Conservation (phyloP, 495 filamentous ascomycete genomes). For the Mycothermus thermophilus region DNA sequence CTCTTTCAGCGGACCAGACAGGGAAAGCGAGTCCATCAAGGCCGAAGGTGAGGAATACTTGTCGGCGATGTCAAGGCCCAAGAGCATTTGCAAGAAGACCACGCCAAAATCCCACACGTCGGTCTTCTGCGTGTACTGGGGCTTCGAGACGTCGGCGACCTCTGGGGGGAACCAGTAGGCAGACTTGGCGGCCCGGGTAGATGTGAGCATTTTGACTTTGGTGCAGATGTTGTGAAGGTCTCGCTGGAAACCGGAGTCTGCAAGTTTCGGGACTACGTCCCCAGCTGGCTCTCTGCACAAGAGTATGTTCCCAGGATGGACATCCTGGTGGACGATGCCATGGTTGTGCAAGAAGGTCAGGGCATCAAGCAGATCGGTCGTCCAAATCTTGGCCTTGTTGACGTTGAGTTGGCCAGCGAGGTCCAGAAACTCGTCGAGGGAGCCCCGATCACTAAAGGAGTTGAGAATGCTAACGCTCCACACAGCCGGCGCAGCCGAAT, state of each 20-base stretch:
- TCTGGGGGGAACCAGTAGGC: slow-evolving; percentile 78
- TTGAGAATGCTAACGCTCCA: slow-evolving; percentile 79
- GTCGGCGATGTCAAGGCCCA: slow-evolving; percentile 61
- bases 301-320: slow-evolving; percentile 65
- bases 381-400: slow-evolving; percentile 67
- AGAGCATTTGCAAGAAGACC: slow-evolving; percentile 85
- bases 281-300: slow-evolving; percentile 45
- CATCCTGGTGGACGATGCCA: slow-evolving; percentile 64
- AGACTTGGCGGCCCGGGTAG: slow-evolving; percentile 50
- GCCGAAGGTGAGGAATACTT: slow-evolving; percentile 66
- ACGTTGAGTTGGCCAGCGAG: slow-evolving; percentile 58
- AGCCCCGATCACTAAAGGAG: slow-evolving; percentile 67
- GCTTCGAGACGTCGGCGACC: slow-evolving; percentile 43
- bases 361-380: slow-evolving; percentile 77
- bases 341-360: slow-evolving; percentile 74
- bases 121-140: slow-evolving; percentile 58
- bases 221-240: slow-evolving; percentile 45
- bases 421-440: slow-evolving; percentile 67
- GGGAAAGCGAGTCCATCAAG: slow-evolving; percentile 43
- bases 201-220: slow-evolving; percentile 27
- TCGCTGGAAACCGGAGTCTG: slow-evolving; percentile 54
- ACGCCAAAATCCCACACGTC: slow-evolving; percentile 93
- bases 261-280: slow-evolving; percentile 49
- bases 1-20: slow-evolving; percentile 65
- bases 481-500: slow-evolving; percentile 21